Evolutionary conservation across 352 stramenopile genomes (phyloP).

Genomic region (Plasmopara halstedii): DNA sequence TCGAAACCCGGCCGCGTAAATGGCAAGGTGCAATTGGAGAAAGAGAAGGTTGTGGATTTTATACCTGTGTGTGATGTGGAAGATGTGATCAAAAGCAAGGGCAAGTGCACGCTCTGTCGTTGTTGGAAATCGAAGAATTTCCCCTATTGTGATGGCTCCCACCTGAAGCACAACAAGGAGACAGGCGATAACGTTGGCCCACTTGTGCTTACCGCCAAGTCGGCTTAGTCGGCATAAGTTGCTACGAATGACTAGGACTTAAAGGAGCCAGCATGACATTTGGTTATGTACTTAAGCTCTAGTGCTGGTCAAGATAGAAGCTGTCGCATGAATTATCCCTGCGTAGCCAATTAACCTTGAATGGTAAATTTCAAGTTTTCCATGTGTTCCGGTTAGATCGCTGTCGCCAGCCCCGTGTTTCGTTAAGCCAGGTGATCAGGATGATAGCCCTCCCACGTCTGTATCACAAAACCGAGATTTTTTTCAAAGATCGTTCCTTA

Average conservation of each 20-base stretch:
- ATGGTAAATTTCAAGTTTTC: no score
- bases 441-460: no score
- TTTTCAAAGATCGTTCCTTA: no score
- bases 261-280: constrained; percentile 3
- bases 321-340: constrained; percentile 1
- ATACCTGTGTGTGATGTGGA: constrained; percentile 63
- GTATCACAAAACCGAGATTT: no score
- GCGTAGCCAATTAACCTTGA: no score
- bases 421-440: no score
- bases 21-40: constrained; percentile 56
- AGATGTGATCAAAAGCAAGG: constrained; percentile 69
- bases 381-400: no score
- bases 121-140: constrained; percentile 89
- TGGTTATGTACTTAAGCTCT: constrained; percentile 1
- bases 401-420: no score
- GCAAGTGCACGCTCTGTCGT: constrained; percentile 76
- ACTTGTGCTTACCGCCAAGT: constrained; percentile 56
- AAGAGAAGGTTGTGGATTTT: constrained; percentile 78
- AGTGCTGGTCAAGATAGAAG: neutral
- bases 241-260: constrained; percentile 21
- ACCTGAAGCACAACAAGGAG: constrained; percentile 86
- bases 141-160: constrained; percentile 65
- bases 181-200: constrained; percentile 79
- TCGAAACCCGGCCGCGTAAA: constrained; percentile 61
- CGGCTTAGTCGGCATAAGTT: constrained; percentile 17